A percentile compares a stretch with the other conserved stretches of the same genome.
phyloP scores from a whole-genome alignment of 768 basidiomycete genomes.

The Chlorophyllum brunneum region DNA sequence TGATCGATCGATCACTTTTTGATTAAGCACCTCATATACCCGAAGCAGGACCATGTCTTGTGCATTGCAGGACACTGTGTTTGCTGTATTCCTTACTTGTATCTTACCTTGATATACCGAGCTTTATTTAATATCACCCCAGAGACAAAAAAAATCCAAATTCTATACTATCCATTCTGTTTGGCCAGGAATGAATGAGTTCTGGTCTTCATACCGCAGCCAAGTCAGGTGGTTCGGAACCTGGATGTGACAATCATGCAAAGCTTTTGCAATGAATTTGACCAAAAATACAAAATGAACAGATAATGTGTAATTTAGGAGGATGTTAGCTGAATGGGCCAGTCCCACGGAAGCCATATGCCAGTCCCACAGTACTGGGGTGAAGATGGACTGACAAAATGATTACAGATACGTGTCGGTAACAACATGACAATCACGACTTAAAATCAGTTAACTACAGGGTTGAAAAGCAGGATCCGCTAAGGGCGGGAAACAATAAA shows the following conservation, averaged over 20 bases:
- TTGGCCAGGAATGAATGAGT: neutral
- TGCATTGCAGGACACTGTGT: neutral
- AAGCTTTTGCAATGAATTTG: no score
- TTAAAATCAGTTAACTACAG: constrained; percentile 2
- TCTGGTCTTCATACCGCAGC: neutral
- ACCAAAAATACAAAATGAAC: no score
- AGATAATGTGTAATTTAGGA: no score
- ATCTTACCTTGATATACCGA: no score
- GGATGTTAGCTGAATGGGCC: no score
- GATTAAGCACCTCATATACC: constrained; percentile 12
- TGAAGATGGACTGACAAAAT: no score
- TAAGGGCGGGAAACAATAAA: constrained; percentile 2
- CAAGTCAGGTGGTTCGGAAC: constrained; percentile 3
- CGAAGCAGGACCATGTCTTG: neutral
- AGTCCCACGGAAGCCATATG: no score
- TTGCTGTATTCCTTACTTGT: neutral
- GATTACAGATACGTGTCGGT: neutral
- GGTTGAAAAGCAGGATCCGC: neutral
- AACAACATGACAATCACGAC: constrained; percentile 11
- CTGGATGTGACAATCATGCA: constrained; percentile 3
- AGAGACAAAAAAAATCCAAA: neutral
- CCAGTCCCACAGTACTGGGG: neutral
- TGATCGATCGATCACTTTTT: constrained; percentile 21
- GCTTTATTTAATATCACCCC: no score
- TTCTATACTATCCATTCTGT: neutral